Conservation (phyloP, 495 filamentous ascomycete species). For the Clavariopsis aquatica region DNA sequence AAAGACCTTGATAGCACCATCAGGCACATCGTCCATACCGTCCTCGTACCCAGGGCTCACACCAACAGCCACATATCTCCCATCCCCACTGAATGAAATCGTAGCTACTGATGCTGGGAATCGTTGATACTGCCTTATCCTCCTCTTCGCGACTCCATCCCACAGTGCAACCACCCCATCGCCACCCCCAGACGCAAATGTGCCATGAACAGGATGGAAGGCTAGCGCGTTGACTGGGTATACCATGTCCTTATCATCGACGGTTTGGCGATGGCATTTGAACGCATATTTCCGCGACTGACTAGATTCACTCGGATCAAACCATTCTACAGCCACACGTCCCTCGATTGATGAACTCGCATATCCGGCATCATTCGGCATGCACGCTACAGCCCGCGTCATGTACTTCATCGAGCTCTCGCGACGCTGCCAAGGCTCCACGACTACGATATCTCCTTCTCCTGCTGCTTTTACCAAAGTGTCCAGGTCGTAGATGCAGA, state of each 20-base stretch:
- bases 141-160: slow-evolving; percentile 89
- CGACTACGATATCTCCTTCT: slow-evolving; percentile 52
- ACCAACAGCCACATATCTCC: slow-evolving; percentile 79
- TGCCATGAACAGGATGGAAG: slow-evolving; percentile 88
- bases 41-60: slow-evolving; percentile 92
- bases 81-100: slow-evolving; percentile 74
- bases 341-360: slow-evolving; percentile 88
- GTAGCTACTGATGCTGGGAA: slow-evolving; percentile 76
- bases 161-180: slow-evolving; percentile 94
- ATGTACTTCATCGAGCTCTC: slow-evolving; percentile 95
- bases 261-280: slow-evolving; percentile 85
- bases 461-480: slow-evolving; percentile 59
- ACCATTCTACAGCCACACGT: slow-evolving; percentile 94
- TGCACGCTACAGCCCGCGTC: slow-evolving; percentile 90
- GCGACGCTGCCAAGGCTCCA: slow-evolving; percentile 83
- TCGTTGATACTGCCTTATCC: slow-evolving; percentile 86
- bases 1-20: slow-evolving; percentile 71
- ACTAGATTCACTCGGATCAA: slow-evolving; percentile 79
- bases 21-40: slow-evolving; percentile 67
- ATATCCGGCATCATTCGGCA: slow-evolving; percentile 93
- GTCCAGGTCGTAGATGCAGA: slow-evolving; percentile 90
- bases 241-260: slow-evolving; percentile 76
- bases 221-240: slow-evolving; percentile 93
- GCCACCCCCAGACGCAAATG: slow-evolving; percentile 89
- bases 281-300: slow-evolving; percentile 96